Evolutionary conservation across 306 rosid genomes (phyloP), one percentile per base, ranked within the genome.

Genomic region (Carpinus viminea): DNA sequence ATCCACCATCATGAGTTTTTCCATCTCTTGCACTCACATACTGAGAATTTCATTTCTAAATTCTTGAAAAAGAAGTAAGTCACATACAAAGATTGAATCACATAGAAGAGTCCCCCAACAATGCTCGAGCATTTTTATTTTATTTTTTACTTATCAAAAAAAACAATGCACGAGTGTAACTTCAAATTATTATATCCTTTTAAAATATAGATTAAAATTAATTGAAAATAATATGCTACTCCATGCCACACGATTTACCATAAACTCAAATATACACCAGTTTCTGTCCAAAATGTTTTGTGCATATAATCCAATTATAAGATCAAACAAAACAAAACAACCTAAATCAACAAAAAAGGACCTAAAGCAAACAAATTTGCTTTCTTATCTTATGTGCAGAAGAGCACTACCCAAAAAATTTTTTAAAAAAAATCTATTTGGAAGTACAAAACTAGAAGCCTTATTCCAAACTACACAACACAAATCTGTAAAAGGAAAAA

Each of bases 381-480:
- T 82, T 83, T 75, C 95, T 86, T 86, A 92, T 95, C 94, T 90
- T 88, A 84, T 87, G 56, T 6, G 88, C 6, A 80, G 75, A 77
- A 70, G 51, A n/a, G 47, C 17, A 74, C 68, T 68, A 41, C 47
- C n/a, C 20, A 2, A 76, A 60, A 56, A n/a, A n/a, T n/a, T n/a
- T n/a, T n/a, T n/a, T n/a, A n/a, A n/a, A 86, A 75, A 83, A 79
- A 80, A 84, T 83, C 85, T 7, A 83, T 83, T 84, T 79, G 72
- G 59, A 81, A 80, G 51, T 77, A 62, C 78, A 31, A 38, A 26
- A 70, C 73, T 36, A 18, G 18, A 36, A 15, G 12, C 51, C 36
- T 46, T 13, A 28, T 15, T 75, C 68, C 73, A 48, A 17, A 41
- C 56, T 26, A 47, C 11, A 8, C 57, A 26, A 48, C 66, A 68